These are phyloP conservation scores for Heteromeles arbutifolia DNA, from an alignment of 306 rosid species.

Conservation along the genomic window DNA sequence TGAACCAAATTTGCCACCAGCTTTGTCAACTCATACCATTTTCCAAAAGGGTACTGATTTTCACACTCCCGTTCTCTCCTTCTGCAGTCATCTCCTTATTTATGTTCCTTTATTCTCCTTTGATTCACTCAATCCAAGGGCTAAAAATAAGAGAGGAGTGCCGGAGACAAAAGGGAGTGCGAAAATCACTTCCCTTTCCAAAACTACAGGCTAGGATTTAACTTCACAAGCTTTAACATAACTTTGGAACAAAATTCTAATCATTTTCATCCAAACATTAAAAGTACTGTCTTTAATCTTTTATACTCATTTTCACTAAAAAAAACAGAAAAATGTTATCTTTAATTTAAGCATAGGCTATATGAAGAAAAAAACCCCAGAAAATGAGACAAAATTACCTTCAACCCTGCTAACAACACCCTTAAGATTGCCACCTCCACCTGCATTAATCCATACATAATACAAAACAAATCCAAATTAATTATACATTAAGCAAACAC, in stretches of 20 bases:
- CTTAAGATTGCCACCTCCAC: constrained; percentile 33
- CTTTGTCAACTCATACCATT: neutral
- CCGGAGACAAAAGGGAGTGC: too few relatives aligned
- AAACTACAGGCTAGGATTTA: neutral
- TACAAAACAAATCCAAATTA: neutral
- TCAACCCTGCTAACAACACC: constrained; percentile 47
- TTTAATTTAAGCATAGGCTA: neutral
- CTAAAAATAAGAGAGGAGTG: too few relatives aligned
- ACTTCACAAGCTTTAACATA: neutral
- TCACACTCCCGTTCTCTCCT: too few relatives aligned
- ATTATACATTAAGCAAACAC: neutral
- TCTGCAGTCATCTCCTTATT: too few relatives aligned
- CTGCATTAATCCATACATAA: constrained; percentile 23
- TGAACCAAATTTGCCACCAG: neutral
- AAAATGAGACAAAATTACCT: constrained; percentile 32
- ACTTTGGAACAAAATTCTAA: neutral
- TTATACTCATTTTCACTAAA: too few relatives aligned
- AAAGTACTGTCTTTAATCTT: too few relatives aligned
- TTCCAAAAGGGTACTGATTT: neutral
- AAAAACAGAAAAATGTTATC: neutral
- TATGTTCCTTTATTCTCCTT: too few relatives aligned
- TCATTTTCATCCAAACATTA: neutral
- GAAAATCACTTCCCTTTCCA: too few relatives aligned
- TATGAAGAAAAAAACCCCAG: neutral
- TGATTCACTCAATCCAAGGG: too few relatives aligned